Evolutionary conservation across 495 filamentous ascomycete species (phyloP).

Genomic region (Penicillium silybi): DNA sequence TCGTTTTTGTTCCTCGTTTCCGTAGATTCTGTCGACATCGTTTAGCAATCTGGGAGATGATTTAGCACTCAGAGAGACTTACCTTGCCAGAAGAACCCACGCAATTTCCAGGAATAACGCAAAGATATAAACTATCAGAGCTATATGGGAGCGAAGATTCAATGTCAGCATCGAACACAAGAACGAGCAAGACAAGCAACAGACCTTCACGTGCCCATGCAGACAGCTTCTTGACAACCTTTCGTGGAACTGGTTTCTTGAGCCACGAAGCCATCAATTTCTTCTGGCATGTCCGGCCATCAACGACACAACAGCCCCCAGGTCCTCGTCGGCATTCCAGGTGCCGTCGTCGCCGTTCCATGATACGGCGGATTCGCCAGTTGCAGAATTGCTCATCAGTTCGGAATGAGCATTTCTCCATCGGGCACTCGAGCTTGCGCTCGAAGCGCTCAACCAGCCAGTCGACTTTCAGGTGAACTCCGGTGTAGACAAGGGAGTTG

Average conservation of each 20-base stretch:
- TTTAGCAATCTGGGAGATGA: not conserved
- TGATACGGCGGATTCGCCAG: slow-evolving; percentile 35
- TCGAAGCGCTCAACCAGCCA: slow-evolving; percentile 61
- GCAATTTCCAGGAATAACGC: not conserved
- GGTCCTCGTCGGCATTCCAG: slow-evolving; percentile 29
- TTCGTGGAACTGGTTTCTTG: slow-evolving; percentile 17
- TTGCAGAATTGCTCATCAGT: slow-evolving; percentile 46
- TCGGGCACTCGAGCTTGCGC: slow-evolving; percentile 42
- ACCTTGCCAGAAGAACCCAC: not conserved
- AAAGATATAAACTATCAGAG: not conserved
- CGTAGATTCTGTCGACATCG: not conserved
- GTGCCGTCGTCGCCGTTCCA: slow-evolving; percentile 42
- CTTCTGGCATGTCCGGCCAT: slow-evolving; percentile 33
- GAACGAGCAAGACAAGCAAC: slow-evolving; percentile 5
- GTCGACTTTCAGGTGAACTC: slow-evolving; percentile 59
- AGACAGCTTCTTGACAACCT: slow-evolving; percentile 5
- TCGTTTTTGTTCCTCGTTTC: not conserved
- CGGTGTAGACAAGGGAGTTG: slow-evolving; percentile 60
- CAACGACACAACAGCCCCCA: slow-evolving; percentile 35
- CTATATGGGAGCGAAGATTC: not conserved
- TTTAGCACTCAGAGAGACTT: not conserved
- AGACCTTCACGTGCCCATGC: slow-evolving; percentile 29
- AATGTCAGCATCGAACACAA: not conserved
- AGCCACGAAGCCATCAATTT: slow-evolving; percentile 37
- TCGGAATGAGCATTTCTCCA: slow-evolving; percentile 46